A percentile compares a stretch with the other conserved stretches of the same genome.
Conservation (phyloP, 345 rosid genomes). For the Cardamine occulta region DNA sequence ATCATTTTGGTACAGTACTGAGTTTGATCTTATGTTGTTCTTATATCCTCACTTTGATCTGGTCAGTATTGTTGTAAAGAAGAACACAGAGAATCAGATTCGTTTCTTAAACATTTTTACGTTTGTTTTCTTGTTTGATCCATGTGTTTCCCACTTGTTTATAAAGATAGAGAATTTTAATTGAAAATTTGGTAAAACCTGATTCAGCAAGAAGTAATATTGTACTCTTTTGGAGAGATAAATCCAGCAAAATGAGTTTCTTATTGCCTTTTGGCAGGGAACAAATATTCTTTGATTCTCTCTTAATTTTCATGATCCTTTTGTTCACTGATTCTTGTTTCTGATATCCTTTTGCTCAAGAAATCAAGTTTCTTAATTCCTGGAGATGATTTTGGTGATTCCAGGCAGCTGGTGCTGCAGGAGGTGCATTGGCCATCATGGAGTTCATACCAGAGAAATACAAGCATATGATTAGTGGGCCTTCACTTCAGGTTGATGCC, state of each 20-base stretch:
- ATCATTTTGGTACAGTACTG: background rate
- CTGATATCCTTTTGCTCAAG: too few species aligned
- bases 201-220: too few species aligned
- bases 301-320: background rate
- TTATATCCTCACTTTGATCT: conserved; percentile 28
- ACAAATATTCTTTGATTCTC: background rate
- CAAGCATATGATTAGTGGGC: conserved; percentile 85
- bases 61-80: background rate
- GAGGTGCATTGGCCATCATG: conserved; percentile 80
- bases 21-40: conserved; percentile 14
- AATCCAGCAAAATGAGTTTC: background rate
- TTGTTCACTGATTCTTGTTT: background rate
- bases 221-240: too few species aligned
- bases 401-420: conserved; percentile 94
- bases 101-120: background rate
- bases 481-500: conserved; percentile 77
- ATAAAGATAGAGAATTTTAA: too few species aligned
- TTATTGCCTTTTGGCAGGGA: background rate
- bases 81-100: conserved; percentile 36
- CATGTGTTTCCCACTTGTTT: conserved; percentile 22
- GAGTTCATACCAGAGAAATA: conserved; percentile 74
- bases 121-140: background rate
- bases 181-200: too few species aligned
- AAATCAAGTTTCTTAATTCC: too few species aligned
- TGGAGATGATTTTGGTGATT: conserved; percentile 26